phyloP scores from a whole-genome alignment of 495 filamentous ascomycete species.

The Podospora tetraspora region DNA sequence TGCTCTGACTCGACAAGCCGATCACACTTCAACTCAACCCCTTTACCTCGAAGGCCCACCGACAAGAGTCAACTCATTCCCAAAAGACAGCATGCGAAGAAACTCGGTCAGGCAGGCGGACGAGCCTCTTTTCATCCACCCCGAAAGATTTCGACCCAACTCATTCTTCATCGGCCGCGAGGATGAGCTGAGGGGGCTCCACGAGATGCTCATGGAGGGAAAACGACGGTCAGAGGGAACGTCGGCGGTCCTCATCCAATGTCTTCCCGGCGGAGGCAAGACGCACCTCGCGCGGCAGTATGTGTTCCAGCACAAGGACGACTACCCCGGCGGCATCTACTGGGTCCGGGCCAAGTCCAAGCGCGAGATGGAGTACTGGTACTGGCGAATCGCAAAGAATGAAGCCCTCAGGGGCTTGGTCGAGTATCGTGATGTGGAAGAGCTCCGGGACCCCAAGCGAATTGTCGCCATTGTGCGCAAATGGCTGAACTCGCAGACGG shows the following conservation, averaged over 20 bases:
- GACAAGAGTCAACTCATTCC: neutral
- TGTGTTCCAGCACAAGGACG: slow-evolving; percentile 59
- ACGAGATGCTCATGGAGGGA: slow-evolving; percentile 60
- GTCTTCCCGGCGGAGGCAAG: slow-evolving; percentile 74
- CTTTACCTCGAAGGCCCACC: slow-evolving; percentile 2
- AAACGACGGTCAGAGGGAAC: slow-evolving; percentile 58
- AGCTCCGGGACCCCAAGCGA: slow-evolving; percentile 43
- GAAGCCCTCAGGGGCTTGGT: slow-evolving; percentile 49
- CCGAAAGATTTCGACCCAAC: slow-evolving; percentile 73
- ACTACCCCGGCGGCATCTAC: slow-evolving; percentile 72
- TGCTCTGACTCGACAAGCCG: slow-evolving; percentile 1
- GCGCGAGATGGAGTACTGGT: slow-evolving; percentile 60
- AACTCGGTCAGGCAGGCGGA: neutral
- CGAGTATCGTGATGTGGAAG: slow-evolving; percentile 27
- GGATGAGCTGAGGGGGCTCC: slow-evolving; percentile 62
- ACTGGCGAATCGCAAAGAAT: slow-evolving; percentile 69
- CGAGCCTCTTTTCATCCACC: slow-evolving; percentile 59
- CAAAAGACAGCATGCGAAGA: neutral
- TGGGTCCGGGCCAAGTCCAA: slow-evolving; percentile 69
- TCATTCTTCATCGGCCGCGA: slow-evolving; percentile 69
- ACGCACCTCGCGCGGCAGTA: slow-evolving; percentile 79
- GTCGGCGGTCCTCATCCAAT: slow-evolving; percentile 64
- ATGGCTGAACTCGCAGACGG: slow-evolving; percentile 65
- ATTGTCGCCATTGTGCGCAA: slow-evolving; percentile 57
- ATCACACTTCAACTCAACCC: neutral